These are phyloP conservation scores for Camellia oleifera DNA, from an alignment of 179 eudicot genomes.

Conservation along the genomic window DNA sequence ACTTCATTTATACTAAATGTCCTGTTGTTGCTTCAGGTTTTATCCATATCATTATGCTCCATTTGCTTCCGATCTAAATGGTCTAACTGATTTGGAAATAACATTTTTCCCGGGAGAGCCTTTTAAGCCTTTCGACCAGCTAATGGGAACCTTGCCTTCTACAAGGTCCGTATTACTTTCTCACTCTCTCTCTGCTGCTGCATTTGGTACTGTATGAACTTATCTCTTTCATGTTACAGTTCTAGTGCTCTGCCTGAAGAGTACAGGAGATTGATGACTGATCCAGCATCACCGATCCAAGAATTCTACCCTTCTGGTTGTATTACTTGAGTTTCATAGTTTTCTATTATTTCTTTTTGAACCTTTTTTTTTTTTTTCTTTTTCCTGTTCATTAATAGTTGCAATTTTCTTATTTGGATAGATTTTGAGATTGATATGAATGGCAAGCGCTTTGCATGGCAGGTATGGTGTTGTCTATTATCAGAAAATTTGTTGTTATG, in stretches of 20 bases:
- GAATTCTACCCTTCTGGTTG: conserved; percentile 89
- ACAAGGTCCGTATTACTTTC: conserved; percentile 55
- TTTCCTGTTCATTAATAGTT: conserved; percentile 12
- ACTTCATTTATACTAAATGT: not conserved
- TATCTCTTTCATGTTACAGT: conserved; percentile 41
- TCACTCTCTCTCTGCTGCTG: not conserved
- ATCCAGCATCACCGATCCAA: conserved; percentile 77
- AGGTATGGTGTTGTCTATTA: conserved; percentile 47
- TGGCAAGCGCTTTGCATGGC: conserved; percentile 99
- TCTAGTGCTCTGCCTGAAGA: conserved; percentile 84
- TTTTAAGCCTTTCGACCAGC: conserved; percentile 98
- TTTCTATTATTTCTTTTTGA: conserved; percentile 4
- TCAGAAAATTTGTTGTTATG: not conserved
- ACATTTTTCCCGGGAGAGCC: conserved; percentile 95
- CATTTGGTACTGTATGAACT: conserved; percentile 11
- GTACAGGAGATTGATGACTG: conserved; percentile 86
- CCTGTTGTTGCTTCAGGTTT: conserved; percentile 49
- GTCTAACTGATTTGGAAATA: conserved; percentile 80
- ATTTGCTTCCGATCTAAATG: conserved; percentile 96
- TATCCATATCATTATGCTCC: conserved; percentile 99
- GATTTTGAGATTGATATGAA: conserved; percentile 98
- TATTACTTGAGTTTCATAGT: conserved; percentile 16
- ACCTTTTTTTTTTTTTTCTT: not conserved
- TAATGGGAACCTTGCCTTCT: conserved; percentile 93
- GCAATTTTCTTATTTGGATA: conserved; percentile 25